A percentile compares a stretch with the other conserved stretches of the same genome.
Evolutionary conservation across 2,329 filamentous ascomycete species (phyloP).

Genomic region (Penicillium sp.): DNA sequence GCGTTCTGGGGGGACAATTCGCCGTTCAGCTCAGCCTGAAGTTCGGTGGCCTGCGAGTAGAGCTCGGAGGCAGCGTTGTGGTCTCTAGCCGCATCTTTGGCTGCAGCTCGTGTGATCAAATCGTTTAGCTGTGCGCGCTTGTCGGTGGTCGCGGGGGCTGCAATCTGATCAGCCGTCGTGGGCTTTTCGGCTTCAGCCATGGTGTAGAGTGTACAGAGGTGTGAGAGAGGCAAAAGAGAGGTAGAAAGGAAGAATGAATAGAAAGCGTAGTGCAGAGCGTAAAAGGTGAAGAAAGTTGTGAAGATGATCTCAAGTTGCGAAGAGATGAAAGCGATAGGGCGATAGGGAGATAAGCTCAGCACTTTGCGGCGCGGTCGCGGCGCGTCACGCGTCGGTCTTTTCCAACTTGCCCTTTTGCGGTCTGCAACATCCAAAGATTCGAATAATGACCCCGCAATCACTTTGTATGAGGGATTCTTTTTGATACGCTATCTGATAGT

Average conservation of each 20-base stretch:
- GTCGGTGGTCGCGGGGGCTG: constrained; percentile 37
- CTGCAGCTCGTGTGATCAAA: constrained; percentile 78
- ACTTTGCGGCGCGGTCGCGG: constrained; percentile 25
- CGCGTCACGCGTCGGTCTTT: constrained; percentile 29
- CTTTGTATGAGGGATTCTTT: neutral
- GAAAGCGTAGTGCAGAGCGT: constrained; percentile 3
- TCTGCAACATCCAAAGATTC: neutral
- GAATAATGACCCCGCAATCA: neutral
- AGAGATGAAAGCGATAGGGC: constrained; percentile 22
- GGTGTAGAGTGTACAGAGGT: constrained; percentile 11
- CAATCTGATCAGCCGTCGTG: constrained; percentile 25
- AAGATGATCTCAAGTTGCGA: neutral
- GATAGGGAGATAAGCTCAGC: constrained; percentile 24
- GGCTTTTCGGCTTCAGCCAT: constrained; percentile 36
- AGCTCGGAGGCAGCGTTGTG: constrained; percentile 84
- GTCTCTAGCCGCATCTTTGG: constrained; percentile 87
- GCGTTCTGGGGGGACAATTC: constrained; percentile 91
- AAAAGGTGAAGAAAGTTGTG: neutral
- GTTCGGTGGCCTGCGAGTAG: constrained; percentile 85
- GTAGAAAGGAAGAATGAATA: constrained; percentile 1
- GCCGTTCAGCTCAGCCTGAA: constrained; percentile 90
- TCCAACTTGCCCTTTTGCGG: constrained; percentile 8
- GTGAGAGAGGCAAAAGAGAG: neutral
- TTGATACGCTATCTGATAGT: neutral
- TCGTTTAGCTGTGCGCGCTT: constrained; percentile 73